A percentile compares a stretch with the other conserved stretches of the same genome.
Conservation (phyloP, 202 grass and related monocot genomes). For the Zoysia matrella region DNA sequence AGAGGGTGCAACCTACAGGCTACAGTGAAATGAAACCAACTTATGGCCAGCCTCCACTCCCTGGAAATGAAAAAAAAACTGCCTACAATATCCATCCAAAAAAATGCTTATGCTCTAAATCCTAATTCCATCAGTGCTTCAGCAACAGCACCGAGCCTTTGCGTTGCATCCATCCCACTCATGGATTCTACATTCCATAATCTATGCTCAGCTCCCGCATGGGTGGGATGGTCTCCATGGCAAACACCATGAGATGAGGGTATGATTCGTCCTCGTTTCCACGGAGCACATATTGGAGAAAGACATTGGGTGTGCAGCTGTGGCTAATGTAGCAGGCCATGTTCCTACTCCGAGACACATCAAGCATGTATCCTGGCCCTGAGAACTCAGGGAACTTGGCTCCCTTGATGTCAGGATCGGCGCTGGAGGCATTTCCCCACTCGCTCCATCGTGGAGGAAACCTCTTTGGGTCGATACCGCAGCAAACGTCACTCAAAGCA, state of each 20-base stretch:
- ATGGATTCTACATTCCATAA: conserved; percentile 50
- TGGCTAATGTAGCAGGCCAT: conserved; percentile 80
- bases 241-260: conserved; percentile 78
- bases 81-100: conserved; percentile 35
- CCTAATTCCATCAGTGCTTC: neutral
- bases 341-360: conserved; percentile 71
- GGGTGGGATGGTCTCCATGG: conserved; percentile 83
- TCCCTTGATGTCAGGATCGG: conserved; percentile 17
- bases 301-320: conserved; percentile 64
- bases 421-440: conserved; percentile 67
- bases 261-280: conserved; percentile 57
- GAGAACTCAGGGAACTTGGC: conserved; percentile 23
- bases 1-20: conserved; percentile 15
- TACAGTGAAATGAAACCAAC: conserved; percentile 20
- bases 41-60: conserved; percentile 9
- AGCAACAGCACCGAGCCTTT: neutral
- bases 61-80: neutral
- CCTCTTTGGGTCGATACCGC: conserved; percentile 59
- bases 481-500: neutral
- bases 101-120: neutral
- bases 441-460: conserved; percentile 71
- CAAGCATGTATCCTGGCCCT: conserved; percentile 45
- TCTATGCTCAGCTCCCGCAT: conserved; percentile 80
- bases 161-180: neutral
- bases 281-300: conserved; percentile 63